Evolutionary conservation across 345 rosid species (phyloP), one percentile per base, ranked within the genome.

Genomic region (Linum tenue): DNA sequence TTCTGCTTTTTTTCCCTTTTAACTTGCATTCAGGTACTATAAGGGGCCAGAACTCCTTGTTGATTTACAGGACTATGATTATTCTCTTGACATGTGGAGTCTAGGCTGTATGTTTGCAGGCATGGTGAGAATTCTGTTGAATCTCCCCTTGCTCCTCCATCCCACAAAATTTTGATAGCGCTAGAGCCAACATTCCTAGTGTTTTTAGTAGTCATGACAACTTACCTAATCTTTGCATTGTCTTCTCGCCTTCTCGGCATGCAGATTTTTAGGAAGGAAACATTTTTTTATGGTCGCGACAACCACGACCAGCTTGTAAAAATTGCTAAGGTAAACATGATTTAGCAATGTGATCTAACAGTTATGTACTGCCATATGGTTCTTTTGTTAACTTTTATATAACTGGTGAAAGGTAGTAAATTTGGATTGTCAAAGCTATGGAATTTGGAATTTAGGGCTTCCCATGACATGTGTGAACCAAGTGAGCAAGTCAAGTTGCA

Each of bases 81-180:
- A 94, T 77, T 94, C 99, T 6, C 75, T 90, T 76, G 99, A 90
- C 72, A 90, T 94, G 92, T 94, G 99, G 99, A 94, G 99, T 83
- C 97, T 94, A 59, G 97, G 97, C 39, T 94, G 99, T 73, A 94
- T 90, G 99, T 88, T 94, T 82, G 97, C 97, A 14, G 99, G 97
- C 71, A 94, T 92, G 98, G 98, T 92, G 66, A 79, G 91, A 22
- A 67, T 48, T 56, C 56, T 67, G 15, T 36, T 16, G 6, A 10
- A 2, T 22, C 44, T 39, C 53, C 31, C 37, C 16, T 4, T 61
- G 15, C 65, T 60, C n/a, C 48, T n/a, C 2, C 3, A 1, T 43
- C 31, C 31, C 31, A 22, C 1, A 22, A 22, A 22, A 22, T 22
- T 22, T 22, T 22, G 31, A 22, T 22, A 22, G 31, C 31, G 31